Evolutionary conservation across 345 rosid species (phyloP), one percentile per base, ranked within the genome.

Genomic region (Adansonia digitata): DNA sequence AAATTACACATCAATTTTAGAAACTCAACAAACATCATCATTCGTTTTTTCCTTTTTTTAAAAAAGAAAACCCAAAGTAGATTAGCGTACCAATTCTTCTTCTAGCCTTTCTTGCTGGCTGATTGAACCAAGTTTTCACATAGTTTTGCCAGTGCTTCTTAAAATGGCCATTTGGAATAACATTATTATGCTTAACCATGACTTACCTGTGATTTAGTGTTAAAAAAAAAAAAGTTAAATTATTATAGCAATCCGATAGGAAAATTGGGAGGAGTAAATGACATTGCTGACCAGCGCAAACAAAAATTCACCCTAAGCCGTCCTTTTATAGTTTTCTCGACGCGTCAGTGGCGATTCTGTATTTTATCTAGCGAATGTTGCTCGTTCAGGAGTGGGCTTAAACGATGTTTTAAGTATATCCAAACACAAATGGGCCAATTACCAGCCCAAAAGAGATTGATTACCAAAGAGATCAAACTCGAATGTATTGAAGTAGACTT

Each of bases 31-130:
- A 55, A 3, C 29, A 55, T 55, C 8, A 22, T 22, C 11, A 22
- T 6, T 1, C 20, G 5, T 55, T 55, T 55, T 55, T 10, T 20
- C 14, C 14, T n/a, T n/a, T n/a, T n/a, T n/a, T n/a, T n/a, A n/a
- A n/a, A 42, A 42, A 55, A 55, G 22, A 3, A 22, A 22, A 55
- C 27, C 31, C 60, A 55, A 0, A 55, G 13, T 22, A 55, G 14
- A 55, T 20, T 55, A 55, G 60, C 60, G 7, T 14, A 55, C 60
- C 60, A 24, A 22, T 55, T 55, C 60, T 55, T 55, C 60, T 55
- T 55, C 60, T 55, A 55, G 60, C 60, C 60, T 55, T 55, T 14
- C 60, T 55, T 22, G 60, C 60, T 7, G 60, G 60, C 60, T 55
- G 60, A 55, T 55, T 55, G 14, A 55, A 55, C 29, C 60, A 55